Conservation (phyloP, 345 rosid species). For the Firmiana major region DNA sequence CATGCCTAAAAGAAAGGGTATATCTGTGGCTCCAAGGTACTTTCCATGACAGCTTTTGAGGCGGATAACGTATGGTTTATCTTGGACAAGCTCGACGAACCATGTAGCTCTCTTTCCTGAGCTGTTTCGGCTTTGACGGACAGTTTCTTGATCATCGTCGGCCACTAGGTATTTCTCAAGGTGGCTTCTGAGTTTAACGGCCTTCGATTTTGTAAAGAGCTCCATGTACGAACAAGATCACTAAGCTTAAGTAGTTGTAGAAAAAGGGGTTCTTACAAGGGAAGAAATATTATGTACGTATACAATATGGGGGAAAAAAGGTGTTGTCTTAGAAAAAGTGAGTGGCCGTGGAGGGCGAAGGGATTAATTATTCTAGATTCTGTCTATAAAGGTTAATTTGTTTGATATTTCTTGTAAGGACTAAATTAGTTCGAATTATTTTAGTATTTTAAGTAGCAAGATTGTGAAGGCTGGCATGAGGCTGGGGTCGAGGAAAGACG, state of each 20-base stretch:
- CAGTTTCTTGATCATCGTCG: slow-evolving; percentile 56
- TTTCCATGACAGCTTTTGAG: slow-evolving; percentile 57
- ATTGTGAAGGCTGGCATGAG: neutral
- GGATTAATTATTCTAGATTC: neutral
- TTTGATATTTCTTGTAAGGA: slow-evolving; percentile 23
- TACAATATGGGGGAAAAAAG: too few relatives aligned
- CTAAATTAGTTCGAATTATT: neutral
- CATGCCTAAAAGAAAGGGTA: slow-evolving; percentile 74
- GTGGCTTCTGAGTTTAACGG: slow-evolving; percentile 76
- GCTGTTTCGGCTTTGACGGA: slow-evolving; percentile 75
- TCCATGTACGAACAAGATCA: slow-evolving; percentile 45
- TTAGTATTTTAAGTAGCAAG: neutral
- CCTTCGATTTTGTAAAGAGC: slow-evolving; percentile 54
- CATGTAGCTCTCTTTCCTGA: slow-evolving; percentile 49
- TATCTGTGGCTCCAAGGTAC: slow-evolving; percentile 74
- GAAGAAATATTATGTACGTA: neutral
- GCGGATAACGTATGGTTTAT: slow-evolving; percentile 38
- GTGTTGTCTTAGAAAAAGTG: too few relatives aligned
- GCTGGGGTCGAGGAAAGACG: too few relatives aligned
- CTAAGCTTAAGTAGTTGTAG: neutral
- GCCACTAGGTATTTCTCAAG: slow-evolving; percentile 78
- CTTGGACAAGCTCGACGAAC: slow-evolving; percentile 63
- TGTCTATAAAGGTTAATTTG: slow-evolving; percentile 23
- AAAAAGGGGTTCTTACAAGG: neutral
- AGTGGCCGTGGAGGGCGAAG: too few relatives aligned